phyloP scores from a whole-genome alignment of 2,329 filamentous ascomycete species.

The Fusarium protoensiforme region DNA sequence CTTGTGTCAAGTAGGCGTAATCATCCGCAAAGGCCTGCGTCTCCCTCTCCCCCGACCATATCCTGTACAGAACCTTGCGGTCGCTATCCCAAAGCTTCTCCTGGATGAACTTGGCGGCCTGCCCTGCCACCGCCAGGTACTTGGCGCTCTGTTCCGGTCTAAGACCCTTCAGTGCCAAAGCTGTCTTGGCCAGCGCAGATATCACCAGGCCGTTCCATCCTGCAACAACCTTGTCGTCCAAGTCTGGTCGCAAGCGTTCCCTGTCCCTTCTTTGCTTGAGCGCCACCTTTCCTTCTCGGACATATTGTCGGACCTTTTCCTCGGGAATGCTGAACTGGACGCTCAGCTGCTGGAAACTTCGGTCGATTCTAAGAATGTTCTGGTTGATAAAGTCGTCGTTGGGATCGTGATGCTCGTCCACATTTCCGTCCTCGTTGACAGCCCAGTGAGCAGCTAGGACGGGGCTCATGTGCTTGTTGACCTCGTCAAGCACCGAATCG shows the following conservation, averaged over 20 bases:
- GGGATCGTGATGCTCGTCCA: constrained; percentile 82
- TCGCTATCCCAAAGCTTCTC: constrained; percentile 76
- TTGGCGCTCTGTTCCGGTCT: constrained; percentile 66
- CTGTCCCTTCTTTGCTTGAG: constrained; percentile 77
- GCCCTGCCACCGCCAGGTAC: constrained; percentile 74
- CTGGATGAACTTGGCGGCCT: constrained; percentile 78
- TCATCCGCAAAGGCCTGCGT: constrained; percentile 88
- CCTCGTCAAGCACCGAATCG: constrained; percentile 71
- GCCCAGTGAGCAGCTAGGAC: constrained; percentile 88
- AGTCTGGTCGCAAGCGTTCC: constrained; percentile 78
- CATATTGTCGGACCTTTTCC: constrained; percentile 73
- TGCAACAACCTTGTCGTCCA: constrained; percentile 90
- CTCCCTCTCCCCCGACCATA: constrained; percentile 76
- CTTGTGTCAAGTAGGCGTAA: constrained; percentile 89
- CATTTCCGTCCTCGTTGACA: constrained; percentile 85
- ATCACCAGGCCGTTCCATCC: constrained; percentile 92
- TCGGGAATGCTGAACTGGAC: constrained; percentile 79
- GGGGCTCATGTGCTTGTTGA: constrained; percentile 69
- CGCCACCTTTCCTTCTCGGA: constrained; percentile 74
- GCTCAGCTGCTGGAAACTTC: constrained; percentile 75
- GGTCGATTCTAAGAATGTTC: constrained; percentile 83
- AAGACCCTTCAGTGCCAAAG: constrained; percentile 72
- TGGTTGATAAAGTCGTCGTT: constrained; percentile 96
- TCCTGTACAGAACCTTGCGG: constrained; percentile 74
- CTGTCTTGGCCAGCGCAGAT: constrained; percentile 80